Percentiles rank a stretch among this genome's conserved stretches.
phyloP scores from a whole-genome alignment of 257 asterid genomes.

The Solanum clarkiae region DNA sequence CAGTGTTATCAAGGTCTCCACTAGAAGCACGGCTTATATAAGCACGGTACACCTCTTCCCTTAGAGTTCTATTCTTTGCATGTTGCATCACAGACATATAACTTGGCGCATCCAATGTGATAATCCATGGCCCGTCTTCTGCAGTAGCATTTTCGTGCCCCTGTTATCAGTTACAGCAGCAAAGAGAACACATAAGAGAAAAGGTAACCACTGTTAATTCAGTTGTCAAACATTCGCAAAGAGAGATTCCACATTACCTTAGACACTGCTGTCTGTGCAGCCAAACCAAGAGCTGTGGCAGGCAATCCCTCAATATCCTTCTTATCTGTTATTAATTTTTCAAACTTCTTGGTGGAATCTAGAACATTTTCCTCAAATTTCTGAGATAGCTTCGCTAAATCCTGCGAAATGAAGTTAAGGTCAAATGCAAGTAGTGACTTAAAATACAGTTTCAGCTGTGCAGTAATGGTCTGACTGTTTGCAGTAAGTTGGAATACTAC shows the following conservation, averaged over 20 bases:
- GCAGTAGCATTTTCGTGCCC: constrained; percentile 95
- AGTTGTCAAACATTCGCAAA: neutral
- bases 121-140: constrained; percentile 89
- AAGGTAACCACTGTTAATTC: neutral
- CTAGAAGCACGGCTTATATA: constrained; percentile 81
- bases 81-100: constrained; percentile 83
- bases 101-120: constrained; percentile 94
- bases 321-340: constrained; percentile 80
- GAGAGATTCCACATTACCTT: constrained; percentile 33
- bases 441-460: neutral
- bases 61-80: constrained; percentile 68
- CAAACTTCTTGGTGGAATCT: constrained; percentile 91
- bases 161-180: constrained; percentile 23
- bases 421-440: neutral
- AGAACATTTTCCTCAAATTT: constrained; percentile 91
- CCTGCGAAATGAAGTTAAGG: constrained; percentile 35
- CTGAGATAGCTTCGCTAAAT: constrained; percentile 68
- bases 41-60: constrained; percentile 96
- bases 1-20: constrained; percentile 82
- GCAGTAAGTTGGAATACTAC: neutral
- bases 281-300: constrained; percentile 80
- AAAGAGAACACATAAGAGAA: neutral
- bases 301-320: constrained; percentile 91
- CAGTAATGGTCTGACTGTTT: neutral
- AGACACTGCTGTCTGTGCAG: constrained; percentile 93